A percentile compares a stretch with the other conserved stretches of the same genome.
Evolutionary conservation across 2,329 filamentous ascomycete species (phyloP).

Genomic region (Monilinia aucupariae): DNA sequence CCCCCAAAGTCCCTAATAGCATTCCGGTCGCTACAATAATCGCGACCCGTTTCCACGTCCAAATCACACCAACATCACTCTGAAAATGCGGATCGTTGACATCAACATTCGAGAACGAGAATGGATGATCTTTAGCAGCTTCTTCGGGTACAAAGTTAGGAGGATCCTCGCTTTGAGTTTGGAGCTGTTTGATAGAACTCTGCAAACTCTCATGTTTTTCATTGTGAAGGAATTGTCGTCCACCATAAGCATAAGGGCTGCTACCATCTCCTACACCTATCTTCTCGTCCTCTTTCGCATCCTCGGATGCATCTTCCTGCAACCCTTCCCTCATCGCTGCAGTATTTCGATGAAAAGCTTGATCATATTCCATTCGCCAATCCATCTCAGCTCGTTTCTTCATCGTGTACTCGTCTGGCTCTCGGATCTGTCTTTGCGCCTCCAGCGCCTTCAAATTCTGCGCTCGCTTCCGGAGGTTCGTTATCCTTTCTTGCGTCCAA

Average conservation of each 20-base stretch:
- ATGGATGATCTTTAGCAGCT: not conserved
- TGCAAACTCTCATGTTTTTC: not conserved
- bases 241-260: not conserved
- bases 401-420: not conserved
- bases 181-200: not conserved
- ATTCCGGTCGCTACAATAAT: not conserved
- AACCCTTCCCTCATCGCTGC: not conserved
- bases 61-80: not conserved
- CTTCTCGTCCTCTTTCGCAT: not conserved
- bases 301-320: no score
- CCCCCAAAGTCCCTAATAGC: not conserved
- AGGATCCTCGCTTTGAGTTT: not conserved
- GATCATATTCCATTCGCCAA: not conserved
- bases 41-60: not conserved
- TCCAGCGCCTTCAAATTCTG: not conserved
- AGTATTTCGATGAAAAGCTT: not conserved
- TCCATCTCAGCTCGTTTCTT: not conserved
- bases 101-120: no score
- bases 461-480: no score
- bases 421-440: not conserved
- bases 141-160: accelerated
- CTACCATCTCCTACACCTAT: not conserved
- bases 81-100: not conserved
- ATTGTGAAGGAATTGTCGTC: not conserved
- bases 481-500: not conserved